These are phyloP conservation scores for Arabidopsis hybrid DNA, from an alignment of 441 rosid species.

Conservation along the genomic window DNA sequence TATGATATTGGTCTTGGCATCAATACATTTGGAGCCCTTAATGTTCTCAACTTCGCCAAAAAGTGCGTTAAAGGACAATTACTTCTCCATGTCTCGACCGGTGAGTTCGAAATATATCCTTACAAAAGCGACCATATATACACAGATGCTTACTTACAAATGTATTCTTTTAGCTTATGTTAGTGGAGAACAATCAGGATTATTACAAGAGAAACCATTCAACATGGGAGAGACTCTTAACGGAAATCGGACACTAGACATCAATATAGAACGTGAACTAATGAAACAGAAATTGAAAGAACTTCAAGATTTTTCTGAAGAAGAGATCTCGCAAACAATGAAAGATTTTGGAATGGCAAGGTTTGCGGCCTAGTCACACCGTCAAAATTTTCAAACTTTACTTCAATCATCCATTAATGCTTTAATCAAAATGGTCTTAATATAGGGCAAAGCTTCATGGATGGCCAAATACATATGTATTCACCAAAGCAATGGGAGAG, in stretches of 20 bases:
- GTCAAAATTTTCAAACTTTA: not conserved
- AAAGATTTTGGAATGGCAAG: slow-evolving; percentile 73
- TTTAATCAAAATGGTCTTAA: slow-evolving; percentile 4
- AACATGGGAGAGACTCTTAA: slow-evolving; percentile 67
- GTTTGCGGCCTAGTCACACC: slow-evolving; percentile 37
- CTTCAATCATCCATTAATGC: not conserved
- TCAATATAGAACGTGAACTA: slow-evolving; percentile 59
- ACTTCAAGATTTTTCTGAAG: slow-evolving; percentile 56
- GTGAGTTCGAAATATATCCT: slow-evolving; percentile 46
- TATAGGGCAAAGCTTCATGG: slow-evolving; percentile 65
- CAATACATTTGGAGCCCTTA: slow-evolving; percentile 80
- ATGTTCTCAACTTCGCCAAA: slow-evolving; percentile 70
- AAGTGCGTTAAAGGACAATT: slow-evolving; percentile 60
- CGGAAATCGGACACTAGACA: slow-evolving; percentile 62
- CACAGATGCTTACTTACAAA: slow-evolving; percentile 8
- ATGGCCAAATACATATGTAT: slow-evolving; percentile 80
- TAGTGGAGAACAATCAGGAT: slow-evolving; percentile 72
- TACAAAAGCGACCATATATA: not conserved
- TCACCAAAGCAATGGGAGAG: slow-evolving; percentile 76
- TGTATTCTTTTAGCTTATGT: slow-evolving; percentile 67
- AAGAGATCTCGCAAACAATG: slow-evolving; percentile 57
- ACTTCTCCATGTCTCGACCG: slow-evolving; percentile 85
- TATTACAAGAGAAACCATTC: slow-evolving; percentile 63
- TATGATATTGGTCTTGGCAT: slow-evolving; percentile 80
- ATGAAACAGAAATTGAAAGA: slow-evolving; percentile 60